A percentile compares a stretch with the other conserved stretches of the same genome.
Conservation (phyloP, 176 grass and related monocot genomes). For the Eragrostis curvula region DNA sequence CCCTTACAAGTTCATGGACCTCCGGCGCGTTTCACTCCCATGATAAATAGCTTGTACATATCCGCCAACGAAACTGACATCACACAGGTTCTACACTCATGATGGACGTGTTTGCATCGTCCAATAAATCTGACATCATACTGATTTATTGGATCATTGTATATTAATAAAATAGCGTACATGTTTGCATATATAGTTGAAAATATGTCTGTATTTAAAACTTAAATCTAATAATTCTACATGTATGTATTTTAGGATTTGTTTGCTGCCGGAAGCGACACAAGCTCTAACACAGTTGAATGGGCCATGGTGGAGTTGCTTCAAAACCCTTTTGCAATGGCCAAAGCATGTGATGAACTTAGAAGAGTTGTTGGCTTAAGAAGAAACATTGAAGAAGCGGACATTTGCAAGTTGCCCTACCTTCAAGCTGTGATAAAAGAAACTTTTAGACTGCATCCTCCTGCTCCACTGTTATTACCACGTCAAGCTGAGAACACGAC, state of each 20-base stretch:
- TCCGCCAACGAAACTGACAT: too few species aligned
- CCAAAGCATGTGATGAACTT: constrained; percentile 31
- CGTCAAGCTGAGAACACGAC: neutral
- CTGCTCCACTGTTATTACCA: constrained; percentile 37
- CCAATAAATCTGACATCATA: too few species aligned
- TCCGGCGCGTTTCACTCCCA: too few species aligned
- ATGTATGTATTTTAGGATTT: constrained; percentile 36
- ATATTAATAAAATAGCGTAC: too few species aligned
- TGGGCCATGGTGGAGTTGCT: constrained; percentile 59
- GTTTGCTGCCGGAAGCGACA: constrained; percentile 47
- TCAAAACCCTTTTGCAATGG: constrained; percentile 31
- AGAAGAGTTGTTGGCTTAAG: neutral
- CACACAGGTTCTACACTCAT: too few species aligned
- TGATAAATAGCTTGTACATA: too few species aligned
- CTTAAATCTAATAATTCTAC: too few species aligned
- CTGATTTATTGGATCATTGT: too few species aligned
- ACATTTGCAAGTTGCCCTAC: constrained; percentile 38
- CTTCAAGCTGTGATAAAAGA: constrained; percentile 31
- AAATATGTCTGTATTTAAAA: too few species aligned
- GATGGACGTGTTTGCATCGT: too few species aligned
- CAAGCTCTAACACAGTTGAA: constrained; percentile 43
- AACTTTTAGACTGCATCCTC: neutral
- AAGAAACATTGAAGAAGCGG: constrained; percentile 41
- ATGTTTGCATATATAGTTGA: too few species aligned
- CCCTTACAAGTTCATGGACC: too few species aligned